phyloP scores from a whole-genome alignment of 495 filamentous ascomycete genomes.

The Talaromyces adpressus region DNA sequence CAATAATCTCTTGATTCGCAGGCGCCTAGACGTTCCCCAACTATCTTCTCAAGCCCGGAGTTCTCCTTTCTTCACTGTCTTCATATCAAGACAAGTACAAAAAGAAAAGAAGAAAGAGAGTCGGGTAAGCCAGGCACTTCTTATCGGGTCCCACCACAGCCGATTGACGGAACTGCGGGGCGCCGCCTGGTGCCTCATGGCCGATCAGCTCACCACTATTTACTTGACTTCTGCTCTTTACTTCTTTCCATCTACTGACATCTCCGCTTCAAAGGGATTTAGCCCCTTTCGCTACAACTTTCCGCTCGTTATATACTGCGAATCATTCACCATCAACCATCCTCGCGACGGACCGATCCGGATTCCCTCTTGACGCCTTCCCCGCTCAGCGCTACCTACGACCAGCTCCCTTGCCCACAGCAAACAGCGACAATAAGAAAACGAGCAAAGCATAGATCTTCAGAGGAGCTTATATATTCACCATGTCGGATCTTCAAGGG shows the following conservation, averaged over 20 bases:
- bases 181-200: neutral
- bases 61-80: neutral
- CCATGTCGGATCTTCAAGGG: conserved; percentile 72
- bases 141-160: neutral
- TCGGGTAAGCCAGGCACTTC: neutral
- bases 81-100: neutral
- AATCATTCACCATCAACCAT: neutral
- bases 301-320: neutral
- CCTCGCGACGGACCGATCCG: neutral
- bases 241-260: neutral
- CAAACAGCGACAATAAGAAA: neutral
- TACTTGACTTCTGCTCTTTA: neutral
- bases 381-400: neutral
- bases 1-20: neutral
- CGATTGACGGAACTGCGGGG: conserved; percentile 2
- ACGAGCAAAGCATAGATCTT: neutral
- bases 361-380: neutral
- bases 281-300: neutral
- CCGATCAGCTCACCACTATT: neutral
- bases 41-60: too few relatives aligned
- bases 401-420: neutral
- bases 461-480: conserved; percentile 4
- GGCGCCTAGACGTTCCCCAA: too few relatives aligned
- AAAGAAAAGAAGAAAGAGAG: neutral
- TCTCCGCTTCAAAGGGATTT: neutral